Base-by-base conservation (phyloP, 176 grass and related monocot genomes). In the Eremochloa ophiuroides region DNA sequence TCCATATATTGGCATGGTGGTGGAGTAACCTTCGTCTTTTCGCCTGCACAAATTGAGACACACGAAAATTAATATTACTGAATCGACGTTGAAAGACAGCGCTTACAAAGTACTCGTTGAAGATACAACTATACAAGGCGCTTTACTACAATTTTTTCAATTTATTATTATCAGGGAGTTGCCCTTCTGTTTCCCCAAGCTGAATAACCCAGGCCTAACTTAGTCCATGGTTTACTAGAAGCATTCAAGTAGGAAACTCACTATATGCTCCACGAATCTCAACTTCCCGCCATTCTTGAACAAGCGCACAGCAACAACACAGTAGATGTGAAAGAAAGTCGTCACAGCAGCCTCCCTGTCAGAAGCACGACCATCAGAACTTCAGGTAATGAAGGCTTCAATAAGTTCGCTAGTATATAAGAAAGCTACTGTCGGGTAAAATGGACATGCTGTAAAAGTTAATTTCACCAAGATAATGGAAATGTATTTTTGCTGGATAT, bases 241-340 rank as follows among this genome's bases (percentile, higher is more conserved):
- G 53, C 18, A 83, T 50, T 39, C 18, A 44, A 60, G 22, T 63
- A 28, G 10, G 40, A 34, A 55, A 65, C 62, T 84, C 82, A 99
- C 96, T 91, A 38, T 88, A 85, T 28, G 80, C 80, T 12, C 87
- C 87, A 42, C 93, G 88, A 50, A 99, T 93, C 86, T 99, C 87
- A 26, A 99, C 82, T 85, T 99, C 96, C 0, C 93, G 93, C 96
- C 96, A 99, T 91, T 99, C 93, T 85, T 99, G 96, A 87, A 99
- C 96, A 71, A 99, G 90, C 0, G 96, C 96, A 18, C 96, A 99
- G 66, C 96, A 99, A 62, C 96, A 99, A 44, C 96, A 99, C 85
- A 99, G 47, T 18, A 99, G 77, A 82, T 99, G 96, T 2, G 96
- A 99, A 66, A 99, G 82, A 84, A 99, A 99, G 79, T 99, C 96